Percentiles rank a stretch among this genome's conserved stretches.
Conservation (phyloP, 805 yeast genomes). For the Metschnikowia drakensbergensis region DNA sequence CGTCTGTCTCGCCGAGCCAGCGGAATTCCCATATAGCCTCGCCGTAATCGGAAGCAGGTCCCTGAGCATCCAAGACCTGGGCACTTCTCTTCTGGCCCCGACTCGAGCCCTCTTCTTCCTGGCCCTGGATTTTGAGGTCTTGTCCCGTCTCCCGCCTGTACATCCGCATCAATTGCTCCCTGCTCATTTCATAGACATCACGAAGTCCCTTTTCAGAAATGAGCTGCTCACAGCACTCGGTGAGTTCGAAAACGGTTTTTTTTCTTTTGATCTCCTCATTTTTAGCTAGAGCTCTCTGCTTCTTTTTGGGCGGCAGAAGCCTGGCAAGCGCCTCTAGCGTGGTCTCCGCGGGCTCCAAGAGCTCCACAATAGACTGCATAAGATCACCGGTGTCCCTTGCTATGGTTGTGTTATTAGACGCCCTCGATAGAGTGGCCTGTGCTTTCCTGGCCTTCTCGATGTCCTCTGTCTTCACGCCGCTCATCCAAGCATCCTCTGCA, state of each 20-base stretch:
- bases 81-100: slow-evolving; percentile 21
- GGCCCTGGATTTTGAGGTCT: slow-evolving; percentile 18
- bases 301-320: slow-evolving; percentile 18
- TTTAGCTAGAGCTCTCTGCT: slow-evolving; percentile 16
- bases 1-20: slow-evolving; percentile 37
- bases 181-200: slow-evolving; percentile 49
- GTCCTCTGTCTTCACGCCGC: slow-evolving; percentile 10
- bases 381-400: slow-evolving; percentile 11
- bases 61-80: neutral
- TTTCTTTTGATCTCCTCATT: slow-evolving; percentile 14
- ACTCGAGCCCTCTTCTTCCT: slow-evolving; percentile 8
- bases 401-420: neutral
- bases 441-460: slow-evolving; percentile 37
- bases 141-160: slow-evolving; percentile 44
- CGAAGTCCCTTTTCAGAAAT: slow-evolving; percentile 36
- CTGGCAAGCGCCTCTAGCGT: slow-evolving; percentile 52
- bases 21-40: slow-evolving; percentile 46
- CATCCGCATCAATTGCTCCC: slow-evolving; percentile 49
- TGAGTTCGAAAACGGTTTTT: slow-evolving; percentile 31
- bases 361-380: slow-evolving; percentile 32
- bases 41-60: slow-evolving; percentile 20
- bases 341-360: slow-evolving; percentile 56
- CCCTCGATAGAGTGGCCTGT: slow-evolving; percentile 5
- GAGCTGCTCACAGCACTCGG: slow-evolving; percentile 48
- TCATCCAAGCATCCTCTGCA: slow-evolving; percentile 22